Base-by-base conservation (phyloP, 2,329 filamentous ascomycete genomes). In the Colletotrichum scovillei region DNA sequence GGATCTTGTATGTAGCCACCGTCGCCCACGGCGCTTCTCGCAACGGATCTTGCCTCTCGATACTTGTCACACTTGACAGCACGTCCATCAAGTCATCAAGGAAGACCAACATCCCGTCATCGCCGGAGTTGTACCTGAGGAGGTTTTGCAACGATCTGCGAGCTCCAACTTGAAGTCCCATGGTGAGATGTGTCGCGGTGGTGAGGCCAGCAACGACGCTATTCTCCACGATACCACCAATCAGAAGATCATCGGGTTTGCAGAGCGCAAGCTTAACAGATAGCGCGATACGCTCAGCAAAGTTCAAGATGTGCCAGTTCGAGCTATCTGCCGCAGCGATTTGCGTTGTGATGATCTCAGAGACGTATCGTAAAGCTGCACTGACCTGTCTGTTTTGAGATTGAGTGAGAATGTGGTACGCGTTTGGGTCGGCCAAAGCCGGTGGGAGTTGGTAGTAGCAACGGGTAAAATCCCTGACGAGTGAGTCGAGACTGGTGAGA, bases 381-480 rank as follows among this genome's bases (percentile, higher is more conserved):
- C 76, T 74, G 1, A 81, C 63, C 52, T 78, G 77, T 64, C 78
- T 76, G 52, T 79, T 81, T 62, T 82, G 80, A 2, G 70, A 71
- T 63, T 82, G 80, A 5, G 80, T 81, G 32, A 82, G 75, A 22
- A 81, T 81, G 53, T 81, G 80, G 55, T 80, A 81, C 0, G 81
- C 76, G 1, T 77, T 79, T 0, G 80, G 81, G 68, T 82, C 80
- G 0, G 78, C 74, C 3, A 77, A 68, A 19, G 74, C 78, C 2
- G 81, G 80, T 0, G 80, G 81, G 28, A 82, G 73, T 58, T 82
- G 80, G 53, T 82, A 82, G 69, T 80, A 81, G 60, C 78, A 79
- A 14, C 80, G 77, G 2, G 81, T 82, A n/a, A 82, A 79, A 59
- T 81, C 80, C 22, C 79, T 71, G 1, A 81, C 74, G 3, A 82